These are phyloP conservation scores for Artemisia tridentata DNA, from an alignment of 129 eudicot genomes.

Conservation along the genomic window DNA sequence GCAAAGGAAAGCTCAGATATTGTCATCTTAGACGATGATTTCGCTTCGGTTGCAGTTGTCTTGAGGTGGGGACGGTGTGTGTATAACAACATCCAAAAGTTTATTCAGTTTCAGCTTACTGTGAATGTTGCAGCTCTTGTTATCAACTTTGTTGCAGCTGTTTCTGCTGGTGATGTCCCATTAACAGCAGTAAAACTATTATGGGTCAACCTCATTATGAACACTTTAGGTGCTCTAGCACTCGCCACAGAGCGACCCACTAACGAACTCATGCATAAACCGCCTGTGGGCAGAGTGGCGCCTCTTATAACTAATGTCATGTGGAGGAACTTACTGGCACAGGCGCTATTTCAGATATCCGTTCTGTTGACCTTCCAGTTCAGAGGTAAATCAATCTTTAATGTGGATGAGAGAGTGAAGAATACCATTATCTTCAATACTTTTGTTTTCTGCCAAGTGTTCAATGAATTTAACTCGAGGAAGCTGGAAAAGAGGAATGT, in stretches of 20 bases:
- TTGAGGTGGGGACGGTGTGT: conserved; percentile 80
- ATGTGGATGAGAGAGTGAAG: conserved; percentile 55
- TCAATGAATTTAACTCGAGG: conserved; percentile 78
- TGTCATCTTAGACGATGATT: conserved; percentile 77
- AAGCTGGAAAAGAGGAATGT: conserved; percentile 74
- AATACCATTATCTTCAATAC: conserved; percentile 74
- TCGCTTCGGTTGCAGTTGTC: conserved; percentile 67
- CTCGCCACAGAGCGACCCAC: conserved; percentile 79
- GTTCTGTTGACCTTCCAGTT: conserved; percentile 64
- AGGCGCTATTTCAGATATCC: conserved; percentile 62
- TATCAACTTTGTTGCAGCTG: conserved; percentile 75
- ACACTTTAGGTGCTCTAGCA: conserved; percentile 82
- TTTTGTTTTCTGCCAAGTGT: conserved; percentile 85
- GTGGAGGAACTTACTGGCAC: conserved; percentile 88
- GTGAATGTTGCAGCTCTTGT: conserved; percentile 92
- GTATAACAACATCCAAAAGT: conserved; percentile 81
- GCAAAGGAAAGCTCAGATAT: conserved; percentile 92
- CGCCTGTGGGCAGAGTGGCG: conserved; percentile 70
- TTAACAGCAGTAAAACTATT: conserved; percentile 71
- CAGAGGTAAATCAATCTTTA: conserved; percentile 52
- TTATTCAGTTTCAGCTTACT: conserved; percentile 79
- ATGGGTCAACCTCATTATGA: conserved; percentile 90
- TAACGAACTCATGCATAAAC: conserved; percentile 67
- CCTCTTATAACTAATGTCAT: conserved; percentile 80
- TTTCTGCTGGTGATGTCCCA: conserved; percentile 81